These are phyloP conservation scores for Pseudogymnoascus sp. DNA, from an alignment of 2,329 filamentous ascomycete species.

Conservation along the genomic window DNA sequence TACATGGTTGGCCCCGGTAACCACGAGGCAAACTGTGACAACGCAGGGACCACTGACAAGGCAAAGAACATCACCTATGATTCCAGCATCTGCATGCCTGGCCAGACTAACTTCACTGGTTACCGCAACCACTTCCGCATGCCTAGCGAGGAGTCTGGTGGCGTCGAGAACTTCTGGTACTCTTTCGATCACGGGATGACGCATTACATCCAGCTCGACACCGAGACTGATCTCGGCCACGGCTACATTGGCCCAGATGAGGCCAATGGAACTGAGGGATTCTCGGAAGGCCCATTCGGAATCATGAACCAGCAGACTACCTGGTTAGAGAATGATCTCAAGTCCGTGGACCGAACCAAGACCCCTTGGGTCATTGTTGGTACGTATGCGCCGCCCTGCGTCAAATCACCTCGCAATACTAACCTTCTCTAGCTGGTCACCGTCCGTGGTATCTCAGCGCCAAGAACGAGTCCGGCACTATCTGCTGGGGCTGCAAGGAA, in stretches of 20 bases:
- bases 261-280: conserved; percentile 26
- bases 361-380: conserved; percentile 24
- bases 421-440: conserved; percentile 16
- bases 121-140: conserved; percentile 49
- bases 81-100: conserved; percentile 40
- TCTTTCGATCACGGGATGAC: conserved; percentile 52
- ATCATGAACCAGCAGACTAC: conserved; percentile 35
- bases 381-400: conserved; percentile 10
- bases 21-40: conserved; percentile 47
- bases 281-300: conserved; percentile 41
- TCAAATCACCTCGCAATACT: background rate
- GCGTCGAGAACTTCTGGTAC: conserved; percentile 50
- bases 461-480: conserved; percentile 16
- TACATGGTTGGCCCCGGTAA: conserved; percentile 55
- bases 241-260: conserved; percentile 40
- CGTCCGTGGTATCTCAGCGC: conserved; percentile 22
- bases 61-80: conserved; percentile 34
- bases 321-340: conserved; percentile 34
- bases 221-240: conserved; percentile 47
- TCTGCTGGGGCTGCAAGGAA: conserved; percentile 35
- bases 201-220: conserved; percentile 48
- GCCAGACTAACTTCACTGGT: conserved; percentile 53
- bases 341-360: conserved; percentile 22
- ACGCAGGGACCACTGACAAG: conserved; percentile 22
- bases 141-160: conserved; percentile 40